phyloP scores from a whole-genome alignment of 1,284 basidiomycete genomes.

The Schizophyllum amplum region DNA sequence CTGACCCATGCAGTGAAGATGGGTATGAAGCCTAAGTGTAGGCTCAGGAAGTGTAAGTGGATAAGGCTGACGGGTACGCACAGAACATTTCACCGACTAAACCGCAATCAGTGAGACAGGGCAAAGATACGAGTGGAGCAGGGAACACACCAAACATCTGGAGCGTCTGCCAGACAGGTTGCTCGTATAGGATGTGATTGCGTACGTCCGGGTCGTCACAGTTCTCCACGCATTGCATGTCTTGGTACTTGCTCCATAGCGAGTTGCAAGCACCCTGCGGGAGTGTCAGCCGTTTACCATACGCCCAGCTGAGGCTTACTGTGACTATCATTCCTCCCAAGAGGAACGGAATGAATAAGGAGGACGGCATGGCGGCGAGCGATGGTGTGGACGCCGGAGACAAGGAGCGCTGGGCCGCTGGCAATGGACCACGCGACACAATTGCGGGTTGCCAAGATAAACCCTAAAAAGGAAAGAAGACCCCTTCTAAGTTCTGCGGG shows the following conservation, averaged over 20 bases:
- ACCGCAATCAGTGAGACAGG: conserved; percentile 26
- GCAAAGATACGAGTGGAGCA: conserved; percentile 15
- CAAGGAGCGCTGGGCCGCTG: background rate
- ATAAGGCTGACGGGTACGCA: conserved; percentile 38
- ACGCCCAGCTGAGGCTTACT: conserved; percentile 26
- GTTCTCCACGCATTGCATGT: conserved; percentile 94
- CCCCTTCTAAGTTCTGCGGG: conserved; percentile 12
- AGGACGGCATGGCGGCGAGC: conserved; percentile 36
- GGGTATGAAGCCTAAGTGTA: conserved; percentile 66
- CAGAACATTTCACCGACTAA: conserved; percentile 88
- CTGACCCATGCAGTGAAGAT: conserved; percentile 63
- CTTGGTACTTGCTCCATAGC: conserved; percentile 73
- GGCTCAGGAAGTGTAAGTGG: conserved; percentile 20
- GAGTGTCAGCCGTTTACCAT: conserved; percentile 4
- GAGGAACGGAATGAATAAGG: conserved; percentile 37
- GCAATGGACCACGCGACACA: background rate
- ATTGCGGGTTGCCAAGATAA: background rate
- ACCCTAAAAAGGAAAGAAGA: conserved; percentile 19
- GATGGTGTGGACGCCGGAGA: conserved; percentile 9
- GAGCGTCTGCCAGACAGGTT: conserved; percentile 90
- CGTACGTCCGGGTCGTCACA: conserved; percentile 54
- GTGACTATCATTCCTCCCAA: conserved; percentile 77
- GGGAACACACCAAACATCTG: conserved; percentile 80
- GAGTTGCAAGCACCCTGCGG: conserved; percentile 69
- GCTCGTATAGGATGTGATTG: conserved; percentile 71